Percentiles rank a stretch among this genome's conserved stretches.
phyloP scores from a whole-genome alignment of 768 basidiomycete species.

The Cystofilobasidium ferigula region DNA sequence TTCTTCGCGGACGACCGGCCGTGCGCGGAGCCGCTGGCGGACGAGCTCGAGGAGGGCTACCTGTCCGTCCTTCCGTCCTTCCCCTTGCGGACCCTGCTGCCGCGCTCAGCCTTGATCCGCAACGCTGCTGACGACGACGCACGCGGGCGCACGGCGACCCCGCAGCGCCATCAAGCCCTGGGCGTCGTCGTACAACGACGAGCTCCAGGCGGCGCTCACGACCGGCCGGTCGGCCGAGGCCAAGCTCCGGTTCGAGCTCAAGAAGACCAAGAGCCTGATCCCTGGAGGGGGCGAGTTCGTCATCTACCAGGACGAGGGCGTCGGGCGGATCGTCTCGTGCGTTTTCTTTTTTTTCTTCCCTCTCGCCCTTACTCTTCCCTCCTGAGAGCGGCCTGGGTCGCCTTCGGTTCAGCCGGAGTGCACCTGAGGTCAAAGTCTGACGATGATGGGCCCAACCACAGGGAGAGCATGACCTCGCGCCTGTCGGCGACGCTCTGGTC shows the following conservation, averaged over 20 bases:
- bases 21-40: constrained; percentile 17
- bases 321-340: constrained; percentile 18
- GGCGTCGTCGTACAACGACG: constrained; percentile 22
- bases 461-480: constrained; percentile 22
- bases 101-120: background rate
- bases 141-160: no score
- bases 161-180: constrained; percentile 22
- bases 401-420: no score
- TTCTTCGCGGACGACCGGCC: constrained; percentile 19
- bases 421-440: no score
- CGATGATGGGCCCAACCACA: background rate
- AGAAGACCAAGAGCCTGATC: constrained; percentile 6
- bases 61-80: background rate
- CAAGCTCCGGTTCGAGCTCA: constrained; percentile 22
- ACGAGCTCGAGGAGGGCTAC: constrained; percentile 24
- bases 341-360: background rate
- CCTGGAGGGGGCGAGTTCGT: constrained; percentile 15
- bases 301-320: constrained; percentile 20
- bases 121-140: background rate
- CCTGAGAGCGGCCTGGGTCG: no score
- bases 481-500: constrained; percentile 18
- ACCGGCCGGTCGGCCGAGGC: constrained; percentile 19
- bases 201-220: constrained; percentile 16
- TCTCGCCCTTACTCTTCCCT: background rate
- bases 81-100: background rate